phyloP scores from a whole-genome alignment of 345 rosid species.

The Brassica cretica region DNA sequence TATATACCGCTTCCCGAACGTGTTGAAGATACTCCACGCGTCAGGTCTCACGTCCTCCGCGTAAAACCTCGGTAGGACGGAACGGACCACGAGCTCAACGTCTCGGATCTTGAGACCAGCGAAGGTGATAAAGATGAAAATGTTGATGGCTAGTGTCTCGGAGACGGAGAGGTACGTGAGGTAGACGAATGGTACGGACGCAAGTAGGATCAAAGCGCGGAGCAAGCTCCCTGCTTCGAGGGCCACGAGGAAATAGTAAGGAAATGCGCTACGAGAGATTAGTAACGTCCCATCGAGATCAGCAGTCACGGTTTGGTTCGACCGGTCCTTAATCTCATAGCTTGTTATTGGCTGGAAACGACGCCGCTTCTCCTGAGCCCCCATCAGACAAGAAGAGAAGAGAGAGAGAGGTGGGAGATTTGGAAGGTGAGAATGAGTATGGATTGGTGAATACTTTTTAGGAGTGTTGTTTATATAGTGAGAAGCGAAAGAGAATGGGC shows the following conservation, averaged over 20 bases:
- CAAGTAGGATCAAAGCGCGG: constrained; percentile 64
- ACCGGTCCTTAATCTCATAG: constrained; percentile 58
- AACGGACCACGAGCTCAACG: constrained; percentile 73
- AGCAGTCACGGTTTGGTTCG: constrained; percentile 74
- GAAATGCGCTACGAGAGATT: constrained; percentile 72
- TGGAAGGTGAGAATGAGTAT: constrained; percentile 37
- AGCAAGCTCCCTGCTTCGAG: constrained; percentile 82
- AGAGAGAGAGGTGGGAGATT: constrained; percentile 17
- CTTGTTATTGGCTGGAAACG: constrained; percentile 54
- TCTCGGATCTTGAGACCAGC: constrained; percentile 68
- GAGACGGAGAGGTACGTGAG: constrained; percentile 59
- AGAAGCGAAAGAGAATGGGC: constrained; percentile 31
- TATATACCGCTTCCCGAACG: constrained; percentile 70
- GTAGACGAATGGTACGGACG: constrained; percentile 70
- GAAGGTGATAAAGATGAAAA: constrained; percentile 65
- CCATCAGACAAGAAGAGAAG: constrained; percentile 44
- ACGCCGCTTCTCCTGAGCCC: constrained; percentile 40
- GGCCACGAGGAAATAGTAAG: constrained; percentile 87
- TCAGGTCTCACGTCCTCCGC: constrained; percentile 88
- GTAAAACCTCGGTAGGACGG: constrained; percentile 79
- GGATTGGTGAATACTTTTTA: constrained; percentile 24
- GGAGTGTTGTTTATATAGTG: constrained; percentile 36
- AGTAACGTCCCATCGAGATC: constrained; percentile 86
- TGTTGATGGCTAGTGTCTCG: constrained; percentile 64
- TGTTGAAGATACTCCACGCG: constrained; percentile 72